Evolutionary conservation across 2,329 filamentous ascomycete genomes (phyloP).

Genomic region (Fusarium hostae): DNA sequence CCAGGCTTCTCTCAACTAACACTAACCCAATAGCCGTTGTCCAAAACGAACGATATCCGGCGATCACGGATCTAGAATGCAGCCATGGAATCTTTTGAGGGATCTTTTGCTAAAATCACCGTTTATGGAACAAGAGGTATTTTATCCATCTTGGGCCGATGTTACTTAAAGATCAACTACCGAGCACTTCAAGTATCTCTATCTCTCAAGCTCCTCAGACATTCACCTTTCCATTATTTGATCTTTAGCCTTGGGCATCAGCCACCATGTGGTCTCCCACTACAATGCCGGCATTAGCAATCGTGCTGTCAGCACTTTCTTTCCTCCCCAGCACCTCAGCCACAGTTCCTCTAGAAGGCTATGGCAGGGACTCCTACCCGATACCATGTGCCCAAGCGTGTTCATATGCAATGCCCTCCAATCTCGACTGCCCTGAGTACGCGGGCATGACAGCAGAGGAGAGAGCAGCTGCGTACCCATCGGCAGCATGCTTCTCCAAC

Average conservation of each 20-base stretch:
- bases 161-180: not conserved
- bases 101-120: not conserved
- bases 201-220: rapidly evolving
- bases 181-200: not conserved
- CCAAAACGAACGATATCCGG: not conserved
- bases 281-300: not conserved
- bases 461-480: constrained; percentile 20
- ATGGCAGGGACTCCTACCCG: constrained; percentile 23
- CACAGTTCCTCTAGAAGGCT: constrained; percentile 31
- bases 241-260: not conserved
- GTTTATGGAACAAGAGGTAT: not conserved
- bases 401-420: constrained; percentile 12
- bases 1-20: not conserved
- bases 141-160: not conserved
- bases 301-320: not conserved
- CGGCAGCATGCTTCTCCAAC: constrained; percentile 26
- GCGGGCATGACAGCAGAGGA: constrained; percentile 32
- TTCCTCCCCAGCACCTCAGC: not conserved
- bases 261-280: not conserved
- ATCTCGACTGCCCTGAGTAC: constrained; percentile 40
- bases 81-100: not conserved
- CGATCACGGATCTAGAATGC: constrained; percentile 1
- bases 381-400: constrained; percentile 31
- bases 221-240: rapidly evolving
- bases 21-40: not conserved